Base-by-base conservation (phyloP, 257 asterid species). In the Capsicum chinense region DNA sequence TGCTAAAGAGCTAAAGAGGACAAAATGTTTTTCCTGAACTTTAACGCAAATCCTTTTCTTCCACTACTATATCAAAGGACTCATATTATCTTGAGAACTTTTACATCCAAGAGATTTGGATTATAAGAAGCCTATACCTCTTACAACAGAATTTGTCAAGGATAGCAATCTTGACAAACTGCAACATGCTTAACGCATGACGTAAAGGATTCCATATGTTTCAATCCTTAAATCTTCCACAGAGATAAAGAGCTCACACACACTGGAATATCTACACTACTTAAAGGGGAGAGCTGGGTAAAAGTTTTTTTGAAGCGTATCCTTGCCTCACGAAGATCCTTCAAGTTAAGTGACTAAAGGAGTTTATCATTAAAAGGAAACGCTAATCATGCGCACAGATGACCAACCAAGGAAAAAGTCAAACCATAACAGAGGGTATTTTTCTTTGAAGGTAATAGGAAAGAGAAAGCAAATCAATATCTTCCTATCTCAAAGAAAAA, bases 311-410 rank as follows among this genome's bases (percentile, higher is more conserved):
- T 6, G 9, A 54, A 78, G 50, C 5, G 3, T 78, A 9, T 33
- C 48, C 56, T 50, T 54, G 64, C 50, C 64, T 54, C 82, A 58
- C 7, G 0, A 15, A 8, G 4, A 78, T 78, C 33, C 50, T 78
- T 54, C 81, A 78, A 76, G 54, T 78, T 78, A 54, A 78, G 81
- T 17, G 50, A 52, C 26, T 54, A 78, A 26, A 54, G 47, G 63
- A 78, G 50, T 12, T 78, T 78, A 78, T 14, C 81, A 78, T 78
- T 78, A 15, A 54, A 76, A 76, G 47, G 81, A 76, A 52, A 13
- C 9, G n/a, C 50, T 54, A 54, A 78, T 78, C 60, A 78, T 15
- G 64, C 26, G 63, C 14, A n/a, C 47, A 26, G 62, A 76, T 26
- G 64, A 76, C 81, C 13, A 76, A 50, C 54, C 64, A 76, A 52